Evolutionary conservation across 2,329 filamentous ascomycete species (phyloP).

Genomic region (Penicillium rolfsii): DNA sequence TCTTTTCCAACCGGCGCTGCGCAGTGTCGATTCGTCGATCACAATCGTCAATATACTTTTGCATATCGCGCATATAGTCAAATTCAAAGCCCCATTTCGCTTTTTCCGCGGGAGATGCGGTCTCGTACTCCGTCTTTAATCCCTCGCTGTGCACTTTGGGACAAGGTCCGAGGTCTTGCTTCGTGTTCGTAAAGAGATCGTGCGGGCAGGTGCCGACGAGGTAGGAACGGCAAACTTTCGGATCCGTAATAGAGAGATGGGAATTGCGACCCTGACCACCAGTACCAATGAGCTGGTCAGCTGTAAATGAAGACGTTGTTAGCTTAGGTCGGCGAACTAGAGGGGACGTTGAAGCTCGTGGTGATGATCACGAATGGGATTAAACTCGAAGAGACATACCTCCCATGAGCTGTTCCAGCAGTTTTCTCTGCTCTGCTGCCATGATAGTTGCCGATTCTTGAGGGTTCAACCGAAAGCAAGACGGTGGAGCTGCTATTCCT

Average conservation of each 20-base stretch:
- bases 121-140: constrained; percentile 86
- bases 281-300: constrained; percentile 75
- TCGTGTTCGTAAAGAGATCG: constrained; percentile 99
- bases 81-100: constrained; percentile 88
- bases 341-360: constrained; percentile 15
- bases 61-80: constrained; percentile 94
- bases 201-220: constrained; percentile 93
- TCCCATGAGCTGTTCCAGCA: constrained; percentile 90
- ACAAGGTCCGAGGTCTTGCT: constrained; percentile 92
- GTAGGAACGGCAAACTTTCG: constrained; percentile 93
- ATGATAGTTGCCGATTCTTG: constrained; percentile 54
- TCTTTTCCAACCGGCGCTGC: constrained; percentile 91
- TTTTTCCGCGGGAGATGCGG: constrained; percentile 69
- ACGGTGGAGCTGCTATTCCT: constrained; percentile 13
- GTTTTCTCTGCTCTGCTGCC: constrained; percentile 97
- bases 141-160: constrained; percentile 85
- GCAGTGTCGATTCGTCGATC: constrained; percentile 90
- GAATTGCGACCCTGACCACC: constrained; percentile 73
- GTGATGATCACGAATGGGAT: background rate
- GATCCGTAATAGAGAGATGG: constrained; percentile 84
- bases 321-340: constrained; percentile 25
- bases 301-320: constrained; percentile 35
- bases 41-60: constrained; percentile 96
- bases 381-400: constrained; percentile 35
- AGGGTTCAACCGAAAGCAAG: constrained; percentile 10